Base-by-base conservation (phyloP, 2,329 filamentous ascomycete species). In the Leptosphaerulina australis region DNA sequence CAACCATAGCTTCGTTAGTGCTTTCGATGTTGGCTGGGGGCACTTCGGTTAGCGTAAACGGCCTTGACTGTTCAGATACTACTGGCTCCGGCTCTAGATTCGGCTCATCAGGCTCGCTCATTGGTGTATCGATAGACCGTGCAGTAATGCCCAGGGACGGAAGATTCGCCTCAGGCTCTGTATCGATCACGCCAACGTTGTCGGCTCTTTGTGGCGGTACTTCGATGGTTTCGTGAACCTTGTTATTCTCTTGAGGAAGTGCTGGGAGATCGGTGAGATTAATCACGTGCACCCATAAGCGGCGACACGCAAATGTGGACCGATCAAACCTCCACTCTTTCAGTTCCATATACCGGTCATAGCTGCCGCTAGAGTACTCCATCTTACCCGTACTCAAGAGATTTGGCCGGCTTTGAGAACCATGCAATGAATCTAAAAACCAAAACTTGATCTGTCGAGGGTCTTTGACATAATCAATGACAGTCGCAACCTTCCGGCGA, bases 401-500 rank as follows among this genome's bases (percentile, higher is more conserved):
- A 18, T 61, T 58, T 7, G 71, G 71, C 11, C 68, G 60, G 10
- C 55, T 60, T 2, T 58, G 57, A 1, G 65, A 65, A 17, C 71
- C 71, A 35, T 62, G 50, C 15, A 58, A 48, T 4, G 69, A 51
- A 34, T 73, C 67, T 18, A 75, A 17, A 35, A 74, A 69, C 73
- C 74, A 76, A 31, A 75, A 72, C 29, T 70, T 73, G 41, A 73
- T 60, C 44, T 75, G 74, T 20, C 72, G 67, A 14, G 64, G 60
- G 38, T 75, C 72, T 54, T 71, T 50, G 30, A 74, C 54, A 21
- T 63, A 60, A 5, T 58, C 41, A 10, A 74, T 43, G 5, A 64
- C 49, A 3, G 55, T 25, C 9, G 59, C 62, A 34, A 74, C 49
- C 31, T 69, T 70, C 4, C 62, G 58, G 20, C 63, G 65, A 38